Base-by-base conservation (phyloP, 2,329 filamentous ascomycete species). In the Ophiobolus disseminans region DNA sequence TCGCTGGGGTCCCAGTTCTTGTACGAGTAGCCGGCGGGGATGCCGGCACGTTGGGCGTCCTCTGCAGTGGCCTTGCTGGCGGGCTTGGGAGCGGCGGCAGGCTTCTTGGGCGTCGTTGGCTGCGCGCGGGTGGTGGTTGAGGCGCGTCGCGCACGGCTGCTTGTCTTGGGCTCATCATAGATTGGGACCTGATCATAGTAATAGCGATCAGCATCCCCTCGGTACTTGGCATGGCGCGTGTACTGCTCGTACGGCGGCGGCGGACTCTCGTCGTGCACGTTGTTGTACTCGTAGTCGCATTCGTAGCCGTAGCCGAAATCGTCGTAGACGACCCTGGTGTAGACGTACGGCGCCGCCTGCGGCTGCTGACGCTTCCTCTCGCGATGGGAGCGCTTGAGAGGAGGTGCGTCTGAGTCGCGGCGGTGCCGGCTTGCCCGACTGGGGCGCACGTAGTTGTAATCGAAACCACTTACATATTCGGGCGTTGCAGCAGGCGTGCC, bases 1-100 rank as follows among this genome's bases (percentile, higher is more conserved):
- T 97, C 93, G 21, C 85, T 86, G 0, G 93, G 93, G 72, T 99
- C 94, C 94, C 94, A 97, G 79, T 97, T 96, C 82, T 97, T 97
- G 70, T 93, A 86, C 20, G 91, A 96, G 78, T 95, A 99, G 55
- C 94, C 93, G 1, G 86, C 75, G 2, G 94, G 92, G 48, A 99
- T 97, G 51, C 85, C 83, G 67, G 79, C 82, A 22, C 78, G 77
- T 53, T 76, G 76, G 49, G 84, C 84, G 60, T 87, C 85, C 45
- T 90, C 88, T 70, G 83, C 84, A 35, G 84, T 87, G 48, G 86
- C 86, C 63, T 76, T 74, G 38, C 73, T 63, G 16, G 59, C 43
- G 11, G 70, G 59, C 65, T 75, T 77, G 41, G 53, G 17, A 20
- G 69, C 37, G 22, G 65, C 54, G 7, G 71, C 40, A 25, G 68